Base-by-base conservation (phyloP, 345 rosid species). In the Hypericum perforatum region DNA sequence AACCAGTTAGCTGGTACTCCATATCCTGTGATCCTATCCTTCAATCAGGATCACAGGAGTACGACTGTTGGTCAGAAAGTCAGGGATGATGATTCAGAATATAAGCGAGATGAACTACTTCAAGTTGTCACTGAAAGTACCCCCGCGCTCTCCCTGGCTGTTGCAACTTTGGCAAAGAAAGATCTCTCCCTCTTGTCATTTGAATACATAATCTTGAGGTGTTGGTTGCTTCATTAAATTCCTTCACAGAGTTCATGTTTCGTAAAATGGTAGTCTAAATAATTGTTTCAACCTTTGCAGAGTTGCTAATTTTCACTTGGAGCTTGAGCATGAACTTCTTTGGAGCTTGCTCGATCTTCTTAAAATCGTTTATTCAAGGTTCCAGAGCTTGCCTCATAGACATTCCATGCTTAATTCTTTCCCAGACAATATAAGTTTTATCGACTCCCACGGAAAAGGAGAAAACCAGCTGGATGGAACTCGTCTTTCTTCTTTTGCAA, bases 11-110 rank as follows among this genome's bases (percentile, higher is more conserved):
- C 41, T n/a, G 64, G 60, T 60, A 74, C 91, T 37, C 77, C 88
- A 13, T 86, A 80, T 72, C 97, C 95, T 58, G 95, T 90, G 44
- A 68, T 84, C 67, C 69, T 90, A 70, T 90, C 91, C 61, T 90
- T 90, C 63, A 76, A 72, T 74, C 76, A 58, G 58, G 82, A 70
- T 48, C 62, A 59, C 59, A 77, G 70, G 74, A 65, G 69, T 66
- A 74, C 60, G 48, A 68, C 54, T 50, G 57, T 65, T 53, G 66
- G 71, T 65, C 80, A 66, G 76, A 70, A 67, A 69, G 70, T 9
- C 6, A 76, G 68, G 71, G 78, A 80, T 62, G 73, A 62, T 53
- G 48, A 43, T 61, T 47, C 55, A 55, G 71, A 56, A 64, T 52
- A 54, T 29, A 58, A 59, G 54, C 66, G 58, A 57, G 79, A 76